Evolutionary conservation across 768 basidiomycete genomes (phyloP).

Genomic region (Hericium erinaceus): DNA sequence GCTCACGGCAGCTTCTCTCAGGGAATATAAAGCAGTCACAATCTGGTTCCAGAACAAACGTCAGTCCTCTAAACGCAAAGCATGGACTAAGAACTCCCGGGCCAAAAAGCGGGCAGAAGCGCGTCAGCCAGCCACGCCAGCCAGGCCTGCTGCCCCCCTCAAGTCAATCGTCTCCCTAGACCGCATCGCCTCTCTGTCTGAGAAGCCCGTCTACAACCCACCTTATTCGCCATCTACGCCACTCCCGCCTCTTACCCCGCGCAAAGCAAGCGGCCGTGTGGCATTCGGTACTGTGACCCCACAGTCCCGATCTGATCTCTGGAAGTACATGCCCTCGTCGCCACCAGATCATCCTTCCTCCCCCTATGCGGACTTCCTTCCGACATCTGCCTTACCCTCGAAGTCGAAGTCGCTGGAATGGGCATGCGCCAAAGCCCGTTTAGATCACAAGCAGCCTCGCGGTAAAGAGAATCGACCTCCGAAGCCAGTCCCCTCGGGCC

Average conservation of each 20-base stretch:
- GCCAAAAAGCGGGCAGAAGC: constrained; percentile 9
- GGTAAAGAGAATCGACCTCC: constrained; percentile 17
- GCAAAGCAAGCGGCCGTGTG: constrained; percentile 4
- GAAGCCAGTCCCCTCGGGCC: constrained; percentile 6
- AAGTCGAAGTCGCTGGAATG: constrained; percentile 54
- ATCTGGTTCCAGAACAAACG: constrained; percentile 14
- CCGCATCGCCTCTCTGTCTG: constrained; percentile 45
- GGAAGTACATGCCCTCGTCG: constrained; percentile 48
- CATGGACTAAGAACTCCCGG: constrained; percentile 12
- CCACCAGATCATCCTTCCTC: constrained; percentile 47
- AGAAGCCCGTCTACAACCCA: constrained; percentile 21
- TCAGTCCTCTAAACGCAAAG: constrained; percentile 13
- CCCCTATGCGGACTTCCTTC: constrained; percentile 36
- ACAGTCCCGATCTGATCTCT: constrained; percentile 13
- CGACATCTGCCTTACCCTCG: constrained; percentile 33
- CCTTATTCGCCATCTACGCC: not conserved
- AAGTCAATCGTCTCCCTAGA: constrained; percentile 36
- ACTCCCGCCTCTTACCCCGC: constrained; percentile 14
- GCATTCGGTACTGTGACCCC: not conserved
- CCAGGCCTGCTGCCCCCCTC: constrained; percentile 6
- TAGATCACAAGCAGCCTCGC: constrained; percentile 14
- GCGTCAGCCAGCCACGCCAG: constrained; percentile 5
- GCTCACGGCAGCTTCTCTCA: not conserved
- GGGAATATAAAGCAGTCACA: constrained; percentile 12
- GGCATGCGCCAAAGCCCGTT: constrained; percentile 51